Base-by-base conservation (phyloP, 179 eudicot species). In the Beta macrorhiza region DNA sequence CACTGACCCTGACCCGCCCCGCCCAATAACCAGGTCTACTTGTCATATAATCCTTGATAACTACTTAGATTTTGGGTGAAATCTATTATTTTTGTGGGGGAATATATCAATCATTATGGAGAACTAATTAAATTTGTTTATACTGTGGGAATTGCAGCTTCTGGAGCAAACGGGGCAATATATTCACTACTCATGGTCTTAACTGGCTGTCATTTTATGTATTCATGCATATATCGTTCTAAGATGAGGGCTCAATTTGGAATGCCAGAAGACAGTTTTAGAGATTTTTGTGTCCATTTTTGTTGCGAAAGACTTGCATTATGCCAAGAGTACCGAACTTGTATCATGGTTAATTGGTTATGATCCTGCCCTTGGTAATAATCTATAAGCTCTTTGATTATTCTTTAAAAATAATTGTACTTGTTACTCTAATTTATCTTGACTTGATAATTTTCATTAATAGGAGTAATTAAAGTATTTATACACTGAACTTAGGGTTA, bases 291-390 rank as follows among this genome's bases (percentile, higher is more conserved):
- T 44, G 81, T 79, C 4, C 94, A 91, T 72, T 85, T 82, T 44
- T 88, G 82, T 17, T 91, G 94, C 44, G 91, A 86, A 76, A 0
- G 76, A 2, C 88, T 92, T 67, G 92, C 94, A 62, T 68, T 91
- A 63, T 91, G 93, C 75, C 93, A 90, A 69, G 91, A 89, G 81
- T 85, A 87, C 44, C 89, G 94, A 91, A 84, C 94, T 91, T 63
- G 47, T 71, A 83, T 55, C 90, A 85, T 25, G 94, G 91, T 3
- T 87, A 67, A 25, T 25, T 25, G 25, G 25, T 25, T 25, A 25
- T 51, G 85, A 91, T 86, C 80, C 85, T 78, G 12, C 84, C 70
- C 79, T 88, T 0, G 94, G 92, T 91, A 87, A 5, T 65, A 20
- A 14, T 72, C 56, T 20, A 20, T 32, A 11, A 1, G 32, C 12